Evolutionary conservation across 192 early-diverging fungal genomes (phyloP), one percentile per base, ranked within the genome.

Genomic region (Martensiomyces pterosporus): DNA sequence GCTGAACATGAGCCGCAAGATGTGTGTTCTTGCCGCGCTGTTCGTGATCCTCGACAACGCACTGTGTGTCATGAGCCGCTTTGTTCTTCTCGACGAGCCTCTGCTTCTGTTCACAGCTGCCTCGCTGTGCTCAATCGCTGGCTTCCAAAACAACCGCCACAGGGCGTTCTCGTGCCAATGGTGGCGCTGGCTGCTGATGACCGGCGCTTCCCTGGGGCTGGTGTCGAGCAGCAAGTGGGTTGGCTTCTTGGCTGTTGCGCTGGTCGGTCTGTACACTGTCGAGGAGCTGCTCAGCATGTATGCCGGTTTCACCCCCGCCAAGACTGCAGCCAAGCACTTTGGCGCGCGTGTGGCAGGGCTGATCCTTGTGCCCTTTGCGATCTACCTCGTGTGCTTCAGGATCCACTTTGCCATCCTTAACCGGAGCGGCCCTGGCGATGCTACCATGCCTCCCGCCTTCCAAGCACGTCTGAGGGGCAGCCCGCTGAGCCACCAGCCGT

Each of bases 221-320:
- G 83, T 87, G 12, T 44, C 72, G 15, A 64, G 68, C 75, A 92
- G 26, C 60, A 98, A 98, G 67, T 98, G 94, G 96, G 89, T 98
- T 12, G 96, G 96, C 1, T 61, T 97, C 6, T 89, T 98, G 71
- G 81, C 81, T 10, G 85, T 92, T 27, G 92, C 88, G 4, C 64
- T 94, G 15, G 89, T 96, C 41, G 94, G 93, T 7, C 45, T 96
- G 41, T 87, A 89, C 55, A 96, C 95, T 0, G 63, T 94, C 26
- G 85, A 91, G 49, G 91, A 96, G 40, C 72, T 98, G 10, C 93
- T 91, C 85, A 78, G 57, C 55, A 82, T 84, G 49, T 85, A 84
- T 44, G 73, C 75, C 55, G 79, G 80, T 18, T 70, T 80, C 4
- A 41, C 80, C 9, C 83, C 82, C 24, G 60, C 61, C 12, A 71